These are phyloP conservation scores for Strobilomyces confusus DNA, from an alignment of 768 basidiomycete species.

Conservation along the genomic window DNA sequence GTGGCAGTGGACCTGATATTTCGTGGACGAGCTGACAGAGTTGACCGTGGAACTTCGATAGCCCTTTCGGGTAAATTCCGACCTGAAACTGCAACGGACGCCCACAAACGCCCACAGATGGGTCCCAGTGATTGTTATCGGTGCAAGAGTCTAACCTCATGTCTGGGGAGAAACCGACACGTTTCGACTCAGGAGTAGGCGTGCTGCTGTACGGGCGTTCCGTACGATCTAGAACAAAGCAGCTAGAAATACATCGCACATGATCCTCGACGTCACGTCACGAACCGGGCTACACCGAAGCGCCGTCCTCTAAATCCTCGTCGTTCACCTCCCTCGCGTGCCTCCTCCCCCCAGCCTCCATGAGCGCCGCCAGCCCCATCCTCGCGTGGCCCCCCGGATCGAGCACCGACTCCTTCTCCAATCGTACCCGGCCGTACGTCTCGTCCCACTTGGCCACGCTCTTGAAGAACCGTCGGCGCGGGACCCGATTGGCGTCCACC, in stretches of 20 bases:
- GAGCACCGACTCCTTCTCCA: slow-evolving; percentile 23
- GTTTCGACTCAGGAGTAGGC: no score
- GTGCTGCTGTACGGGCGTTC: no score
- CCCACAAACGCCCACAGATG: neutral
- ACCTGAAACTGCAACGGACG: neutral
- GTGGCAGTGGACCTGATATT: no score
- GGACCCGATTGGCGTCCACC: slow-evolving; percentile 32
- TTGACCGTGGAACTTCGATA: no score
- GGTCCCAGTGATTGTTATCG: neutral
- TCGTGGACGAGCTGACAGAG: no score
- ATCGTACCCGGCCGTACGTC: slow-evolving; percentile 19
- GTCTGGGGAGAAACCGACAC: no score
- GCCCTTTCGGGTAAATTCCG: no score
- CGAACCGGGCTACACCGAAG: slow-evolving; percentile 16
- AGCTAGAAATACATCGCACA: slow-evolving; percentile 6
- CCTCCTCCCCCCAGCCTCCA: slow-evolving; percentile 23
- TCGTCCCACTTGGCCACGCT: slow-evolving; percentile 39
- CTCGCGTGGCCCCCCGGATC: slow-evolving; percentile 14
- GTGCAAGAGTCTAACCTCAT: no score
- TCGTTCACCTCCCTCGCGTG: slow-evolving; percentile 13
- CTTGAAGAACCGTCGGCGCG: slow-evolving; percentile 58
- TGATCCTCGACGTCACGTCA: neutral
- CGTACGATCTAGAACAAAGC: neutral
- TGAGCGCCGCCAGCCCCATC: slow-evolving; percentile 19
- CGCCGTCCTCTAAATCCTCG: slow-evolving; percentile 32